Evolutionary conservation across 2,329 filamentous ascomycete genomes (phyloP), one percentile per base, ranked within the genome.

Genomic region (Phyllosticta paracitricarpa): DNA sequence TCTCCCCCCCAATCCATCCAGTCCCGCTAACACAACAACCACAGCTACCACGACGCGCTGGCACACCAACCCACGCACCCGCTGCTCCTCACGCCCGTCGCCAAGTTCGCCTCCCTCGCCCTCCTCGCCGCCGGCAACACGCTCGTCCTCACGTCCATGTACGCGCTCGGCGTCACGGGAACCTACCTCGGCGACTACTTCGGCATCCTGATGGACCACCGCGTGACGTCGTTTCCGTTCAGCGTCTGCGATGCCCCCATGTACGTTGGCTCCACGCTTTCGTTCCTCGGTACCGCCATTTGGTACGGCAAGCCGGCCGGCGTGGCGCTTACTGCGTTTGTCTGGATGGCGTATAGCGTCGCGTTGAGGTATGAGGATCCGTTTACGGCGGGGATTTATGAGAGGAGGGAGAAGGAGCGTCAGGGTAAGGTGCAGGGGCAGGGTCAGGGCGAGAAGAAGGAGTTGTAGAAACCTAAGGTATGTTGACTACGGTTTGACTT

Each of bases 171-270:
- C 62, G 85, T 99, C 70, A 97, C 91, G 0, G 94, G 94, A 65
- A 99, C 94, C 48, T 99, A 97, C 73, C 81, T 99, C 40, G 94
- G 94, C 68, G 94, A 99, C 79, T 99, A 99, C 81, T 99, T 97
- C 73, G 94, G 94, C 68, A 97, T 97, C 73, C 81, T 99, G 66
- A 96, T 97, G 91, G 93, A 97, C 72, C 79, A 88, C 67, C 93
- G 93, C 69, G 92, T 99, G 58, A 96, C 91, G 12, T 88, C 89
- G 14, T 99, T 99, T 73, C 94, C 94, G 2, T 99, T 99, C 82
- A 97, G 89, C 75, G 82, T 97, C 64, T 92, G 88, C 60, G 84
- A 85, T 66, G 88, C 91, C 58, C 94, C 94, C 64, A 99, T 99
- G 94, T 99, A 99, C 80, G 89, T 91, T 78, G 94, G 94, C 62